Percentiles rank a stretch among this genome's conserved stretches.
phyloP scores from a whole-genome alignment of 1,284 basidiomycete species.

The Cystobasidiaceae sp. region DNA sequence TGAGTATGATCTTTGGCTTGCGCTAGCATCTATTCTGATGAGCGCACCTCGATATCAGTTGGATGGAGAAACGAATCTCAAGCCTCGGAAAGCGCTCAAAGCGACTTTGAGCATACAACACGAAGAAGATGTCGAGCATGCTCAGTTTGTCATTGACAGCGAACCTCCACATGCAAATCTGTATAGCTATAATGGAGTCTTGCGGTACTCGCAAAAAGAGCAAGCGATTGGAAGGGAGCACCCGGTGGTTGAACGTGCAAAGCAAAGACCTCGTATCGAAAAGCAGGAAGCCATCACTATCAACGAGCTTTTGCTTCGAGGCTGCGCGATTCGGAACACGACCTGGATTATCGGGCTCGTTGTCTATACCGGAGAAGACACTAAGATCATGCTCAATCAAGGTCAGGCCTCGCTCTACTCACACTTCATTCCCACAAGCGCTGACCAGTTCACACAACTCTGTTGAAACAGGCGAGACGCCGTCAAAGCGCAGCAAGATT shows the following conservation, averaged over 20 bases:
- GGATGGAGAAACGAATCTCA: constrained; percentile 96
- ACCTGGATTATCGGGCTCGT: constrained; percentile 91
- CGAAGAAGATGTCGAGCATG: constrained; percentile 86
- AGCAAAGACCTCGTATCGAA: constrained; percentile 34
- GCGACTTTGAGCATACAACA: constrained; percentile 70
- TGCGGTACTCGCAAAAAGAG: constrained; percentile 58
- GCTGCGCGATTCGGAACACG: constrained; percentile 88
- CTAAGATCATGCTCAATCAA: constrained; percentile 92
- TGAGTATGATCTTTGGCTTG: not conserved
- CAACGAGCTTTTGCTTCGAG: constrained; percentile 87
- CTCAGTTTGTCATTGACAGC: constrained; percentile 79
- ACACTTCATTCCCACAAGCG: not conserved
- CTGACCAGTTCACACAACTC: not conserved
- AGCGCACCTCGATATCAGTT: constrained; percentile 57
- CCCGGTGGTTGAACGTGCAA: constrained; percentile 38
- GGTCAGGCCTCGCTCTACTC: not conserved
- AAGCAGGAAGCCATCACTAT: constrained; percentile 59
- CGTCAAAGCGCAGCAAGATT: constrained; percentile 88
- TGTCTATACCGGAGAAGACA: constrained; percentile 88
- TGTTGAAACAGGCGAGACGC: constrained; percentile 42
- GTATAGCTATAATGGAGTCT: constrained; percentile 80
- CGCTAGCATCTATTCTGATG: constrained; percentile 58
- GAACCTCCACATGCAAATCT: constrained; percentile 91
- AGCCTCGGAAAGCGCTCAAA: constrained; percentile 70
- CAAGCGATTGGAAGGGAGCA: constrained; percentile 40